Conservation (phyloP, 257 asterid species). For the Nicotiana otophora region DNA sequence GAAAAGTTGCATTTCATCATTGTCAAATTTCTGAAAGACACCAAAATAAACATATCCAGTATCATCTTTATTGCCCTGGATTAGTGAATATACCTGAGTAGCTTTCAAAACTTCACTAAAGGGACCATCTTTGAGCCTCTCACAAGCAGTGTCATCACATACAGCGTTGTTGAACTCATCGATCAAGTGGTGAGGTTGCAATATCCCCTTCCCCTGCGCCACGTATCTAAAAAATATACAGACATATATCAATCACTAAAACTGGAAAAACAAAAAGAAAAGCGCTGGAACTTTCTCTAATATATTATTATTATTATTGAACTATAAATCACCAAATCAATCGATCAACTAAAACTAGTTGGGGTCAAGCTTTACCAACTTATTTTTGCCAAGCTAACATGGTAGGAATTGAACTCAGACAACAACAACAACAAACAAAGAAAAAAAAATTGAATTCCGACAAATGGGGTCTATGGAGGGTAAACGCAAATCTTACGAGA, state of each 20-base stretch:
- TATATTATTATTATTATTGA: background rate
- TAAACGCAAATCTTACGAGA: too few species aligned
- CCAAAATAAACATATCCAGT: too few species aligned
- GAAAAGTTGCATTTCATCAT: background rate
- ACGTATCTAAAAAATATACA: slow-evolving; percentile 49
- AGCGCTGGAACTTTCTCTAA: background rate
- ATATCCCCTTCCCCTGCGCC: slow-evolving; percentile 90
- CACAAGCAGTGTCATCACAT: slow-evolving; percentile 39
- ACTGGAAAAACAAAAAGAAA: background rate
- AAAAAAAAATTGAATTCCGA: too few species aligned
- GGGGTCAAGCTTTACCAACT: background rate
- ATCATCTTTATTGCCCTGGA: background rate
- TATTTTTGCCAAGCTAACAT: background rate
- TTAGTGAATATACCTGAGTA: slow-evolving; percentile 54
- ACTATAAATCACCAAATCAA: background rate
- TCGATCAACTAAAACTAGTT: background rate
- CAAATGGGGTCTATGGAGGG: too few species aligned
- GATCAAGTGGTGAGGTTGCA: slow-evolving; percentile 82
- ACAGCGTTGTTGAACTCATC: slow-evolving; percentile 70
- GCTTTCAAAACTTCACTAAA: slow-evolving; percentile 67
- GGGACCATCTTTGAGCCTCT: slow-evolving; percentile 66
- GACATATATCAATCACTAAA: background rate
- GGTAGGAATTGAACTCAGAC: background rate
- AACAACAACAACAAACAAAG: too few species aligned
- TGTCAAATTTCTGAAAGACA: background rate